A percentile compares a stretch with the other conserved stretches of the same genome.
phyloP scores from a whole-genome alignment of 2,329 filamentous ascomycete genomes.

The Penicillium hordei region DNA sequence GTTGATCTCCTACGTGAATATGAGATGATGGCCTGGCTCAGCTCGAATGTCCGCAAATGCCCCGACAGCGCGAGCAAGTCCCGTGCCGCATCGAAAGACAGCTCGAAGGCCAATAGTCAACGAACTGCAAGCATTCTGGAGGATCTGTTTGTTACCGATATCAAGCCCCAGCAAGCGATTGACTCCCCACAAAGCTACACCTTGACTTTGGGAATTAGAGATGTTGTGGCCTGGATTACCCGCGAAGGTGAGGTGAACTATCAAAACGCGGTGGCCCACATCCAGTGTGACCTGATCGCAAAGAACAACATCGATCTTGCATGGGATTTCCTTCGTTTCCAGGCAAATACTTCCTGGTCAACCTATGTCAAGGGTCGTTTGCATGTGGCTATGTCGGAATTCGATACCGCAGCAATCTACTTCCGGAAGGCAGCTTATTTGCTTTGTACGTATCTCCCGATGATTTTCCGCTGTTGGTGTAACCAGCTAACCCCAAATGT shows the following conservation, averaged over 20 bases:
- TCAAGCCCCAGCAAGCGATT: conserved; percentile 44
- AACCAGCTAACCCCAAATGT: conserved; percentile 23
- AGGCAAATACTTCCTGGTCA: conserved; percentile 59
- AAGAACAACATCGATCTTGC: conserved; percentile 67
- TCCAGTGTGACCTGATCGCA: conserved; percentile 66
- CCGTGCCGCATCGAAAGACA: conserved; percentile 27
- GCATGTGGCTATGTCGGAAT: conserved; percentile 70
- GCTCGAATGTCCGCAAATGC: conserved; percentile 43
- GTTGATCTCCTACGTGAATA: conserved; percentile 70
- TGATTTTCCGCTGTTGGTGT: not conserved
- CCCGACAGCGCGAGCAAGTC: conserved; percentile 26
- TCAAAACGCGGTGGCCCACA: conserved; percentile 62
- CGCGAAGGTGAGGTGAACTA: conserved; percentile 58
- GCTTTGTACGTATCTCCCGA: conserved; percentile 65
- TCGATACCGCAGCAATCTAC: conserved; percentile 67
- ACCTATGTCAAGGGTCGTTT: conserved; percentile 83
- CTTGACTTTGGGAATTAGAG: conserved; percentile 44
- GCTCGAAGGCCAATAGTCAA: conserved; percentile 23
- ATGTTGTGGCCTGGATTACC: conserved; percentile 47
- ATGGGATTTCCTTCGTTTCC: conserved; percentile 65
- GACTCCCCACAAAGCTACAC: conserved; percentile 44
- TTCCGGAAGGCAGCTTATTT: conserved; percentile 83
- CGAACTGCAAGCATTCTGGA: conserved; percentile 42
- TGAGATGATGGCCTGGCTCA: conserved; percentile 67
- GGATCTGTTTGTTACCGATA: conserved; percentile 46